Evolutionary conservation across 2,329 filamentous ascomycete genomes (phyloP), one percentile per base, ranked within the genome.

Genomic region (Claviceps humidiphila): DNA sequence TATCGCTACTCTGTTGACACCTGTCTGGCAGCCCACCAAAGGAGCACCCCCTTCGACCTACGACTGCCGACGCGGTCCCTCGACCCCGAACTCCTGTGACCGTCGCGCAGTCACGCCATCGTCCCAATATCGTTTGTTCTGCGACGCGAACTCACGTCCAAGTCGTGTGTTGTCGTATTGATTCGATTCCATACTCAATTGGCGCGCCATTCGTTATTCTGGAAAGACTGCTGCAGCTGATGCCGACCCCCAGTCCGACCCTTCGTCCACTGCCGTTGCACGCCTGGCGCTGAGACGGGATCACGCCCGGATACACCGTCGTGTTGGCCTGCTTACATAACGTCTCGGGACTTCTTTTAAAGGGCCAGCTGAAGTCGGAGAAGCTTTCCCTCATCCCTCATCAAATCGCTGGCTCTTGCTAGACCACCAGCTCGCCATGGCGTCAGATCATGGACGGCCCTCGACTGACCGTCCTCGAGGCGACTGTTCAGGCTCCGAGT

Each of bases 361-460:
- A 57, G 58, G 57, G 55, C 40, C 41, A 48, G 46, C 47, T 53
- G 50, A 42, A 41, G 51, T 50, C 52, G 51, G 51, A 34, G 30
- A 52, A 53, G 48, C 48, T 39, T 50, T 37, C 26, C 17, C 24
- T 40, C 24, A 26, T 39, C 24, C 17, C 17, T 13, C 17, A 8
- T 43, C 14, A 20, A 5, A 22, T 44, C 24, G 30, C 40, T 24
- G 16, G 51, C 26, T 49, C 45, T 51, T 30, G 53, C 51, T 49
- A 34, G 40, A 38, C 26, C 20, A 39, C 40, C 40, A 40, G 37
- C 39, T 57, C 60, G 61, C 58, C 52, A 73, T 75, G 69, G 72
- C 71, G 58, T 71, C 73, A 58, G 72, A 73, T 57, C 72, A 74
- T 63, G 71, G 71, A 58, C 67, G 65, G 58, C 61, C 66, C 59